phyloP scores from a whole-genome alignment of 2,329 filamentous ascomycete genomes.

The Alternaria arborescens region DNA sequence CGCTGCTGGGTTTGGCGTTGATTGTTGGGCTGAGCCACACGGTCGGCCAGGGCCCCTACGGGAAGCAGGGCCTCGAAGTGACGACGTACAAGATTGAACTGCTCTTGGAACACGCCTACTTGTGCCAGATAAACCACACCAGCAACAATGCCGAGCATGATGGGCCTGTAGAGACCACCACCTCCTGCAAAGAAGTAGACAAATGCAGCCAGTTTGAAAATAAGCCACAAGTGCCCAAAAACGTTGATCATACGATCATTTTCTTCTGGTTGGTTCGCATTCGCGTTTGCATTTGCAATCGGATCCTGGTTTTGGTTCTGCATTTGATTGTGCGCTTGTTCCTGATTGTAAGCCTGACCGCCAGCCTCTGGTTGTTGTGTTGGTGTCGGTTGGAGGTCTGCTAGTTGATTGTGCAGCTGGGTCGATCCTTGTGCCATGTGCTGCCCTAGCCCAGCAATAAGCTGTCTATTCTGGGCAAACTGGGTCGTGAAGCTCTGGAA shows the following conservation, averaged over 20 bases:
- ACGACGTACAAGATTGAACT: constrained; percentile 48
- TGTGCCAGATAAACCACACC: constrained; percentile 54
- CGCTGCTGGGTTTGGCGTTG: constrained; percentile 14
- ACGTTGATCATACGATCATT: constrained; percentile 39
- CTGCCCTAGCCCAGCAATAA: constrained; percentile 43
- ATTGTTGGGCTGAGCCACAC: constrained; percentile 19
- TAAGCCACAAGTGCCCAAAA: constrained; percentile 62
- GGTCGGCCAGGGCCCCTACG: constrained; percentile 30
- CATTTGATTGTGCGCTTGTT: constrained; percentile 22
- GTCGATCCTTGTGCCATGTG: constrained; percentile 36
- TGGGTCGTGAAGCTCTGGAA: constrained; percentile 46
- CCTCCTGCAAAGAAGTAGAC: constrained; percentile 64
- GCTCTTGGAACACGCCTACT: constrained; percentile 53
- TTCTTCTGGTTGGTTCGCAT: constrained; percentile 24
- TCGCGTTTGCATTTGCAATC: constrained; percentile 17
- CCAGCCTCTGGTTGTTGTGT: constrained; percentile 23
- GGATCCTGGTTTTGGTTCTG: constrained; percentile 22
- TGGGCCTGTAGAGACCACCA: constrained; percentile 53
- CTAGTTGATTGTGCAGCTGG: constrained; percentile 30
- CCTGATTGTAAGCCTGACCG: constrained; percentile 23
- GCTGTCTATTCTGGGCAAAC: constrained; percentile 44
- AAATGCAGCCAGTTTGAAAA: constrained; percentile 66
- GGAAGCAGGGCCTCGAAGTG: constrained; percentile 57
- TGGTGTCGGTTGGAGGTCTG: constrained; percentile 28
- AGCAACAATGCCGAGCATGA: constrained; percentile 53